Conservation (phyloP, 176 grass and related monocot species). For the Alloteropsis semialata region DNA sequence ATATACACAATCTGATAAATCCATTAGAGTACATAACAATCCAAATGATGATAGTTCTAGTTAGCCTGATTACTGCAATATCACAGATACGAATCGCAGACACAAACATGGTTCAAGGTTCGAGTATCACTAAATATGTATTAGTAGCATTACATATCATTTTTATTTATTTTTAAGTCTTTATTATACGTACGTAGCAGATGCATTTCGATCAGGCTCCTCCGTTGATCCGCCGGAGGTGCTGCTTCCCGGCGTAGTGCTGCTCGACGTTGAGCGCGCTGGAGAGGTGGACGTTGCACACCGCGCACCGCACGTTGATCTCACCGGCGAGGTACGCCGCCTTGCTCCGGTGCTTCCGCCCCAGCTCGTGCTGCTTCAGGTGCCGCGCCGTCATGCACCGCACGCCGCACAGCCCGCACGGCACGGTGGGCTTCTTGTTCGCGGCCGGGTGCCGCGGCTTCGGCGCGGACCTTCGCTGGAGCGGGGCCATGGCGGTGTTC, state of each 20-base stretch:
- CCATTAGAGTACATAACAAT: not conserved
- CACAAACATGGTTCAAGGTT: not conserved
- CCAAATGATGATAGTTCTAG: not conserved
- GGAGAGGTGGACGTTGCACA: conserved; percentile 40
- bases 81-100: not conserved
- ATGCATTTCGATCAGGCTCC: conserved; percentile 26
- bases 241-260: conserved; percentile 39
- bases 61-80: not conserved
- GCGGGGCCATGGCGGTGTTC: not conserved
- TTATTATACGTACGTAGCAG: too few species aligned
- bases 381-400: conserved; percentile 31
- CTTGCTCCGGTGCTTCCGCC: conserved; percentile 42
- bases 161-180: too few species aligned
- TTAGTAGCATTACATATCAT: too few species aligned
- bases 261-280: conserved; percentile 30
- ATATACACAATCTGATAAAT: not conserved
- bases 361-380: conserved; percentile 38
- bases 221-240: conserved; percentile 5
- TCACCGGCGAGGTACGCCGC: conserved; percentile 30
- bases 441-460: not conserved
- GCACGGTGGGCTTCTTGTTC: not conserved
- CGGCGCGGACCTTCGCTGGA: not conserved
- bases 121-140: not conserved
- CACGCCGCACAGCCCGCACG: conserved; percentile 32
- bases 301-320: conserved; percentile 35